Evolutionary conservation across 2,329 filamentous ascomycete species (phyloP).

Genomic region (Cytospora paraplurivora): DNA sequence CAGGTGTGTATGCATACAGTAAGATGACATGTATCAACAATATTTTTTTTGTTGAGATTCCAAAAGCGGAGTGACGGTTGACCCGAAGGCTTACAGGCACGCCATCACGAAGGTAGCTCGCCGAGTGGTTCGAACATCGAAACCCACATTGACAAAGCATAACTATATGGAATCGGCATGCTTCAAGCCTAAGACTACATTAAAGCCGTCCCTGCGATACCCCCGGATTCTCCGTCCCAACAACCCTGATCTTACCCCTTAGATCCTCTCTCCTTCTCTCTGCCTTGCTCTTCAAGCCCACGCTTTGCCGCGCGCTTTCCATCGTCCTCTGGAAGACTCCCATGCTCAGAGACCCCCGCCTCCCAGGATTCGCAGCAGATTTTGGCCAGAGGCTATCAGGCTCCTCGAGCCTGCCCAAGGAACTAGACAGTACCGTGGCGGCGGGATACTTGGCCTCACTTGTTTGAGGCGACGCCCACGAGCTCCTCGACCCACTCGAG

Average conservation of each 20-base stretch:
- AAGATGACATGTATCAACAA: not conserved
- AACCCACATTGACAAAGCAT: not conserved
- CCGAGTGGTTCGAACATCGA: not conserved
- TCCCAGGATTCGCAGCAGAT: not conserved
- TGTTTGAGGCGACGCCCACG: constrained; percentile 1
- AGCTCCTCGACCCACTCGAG: constrained; percentile 3
- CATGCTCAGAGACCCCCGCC: not conserved
- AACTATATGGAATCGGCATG: not conserved
- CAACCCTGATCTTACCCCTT: constrained; percentile 20
- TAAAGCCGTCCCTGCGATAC: not conserved
- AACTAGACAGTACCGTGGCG: not conserved
- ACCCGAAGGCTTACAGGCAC: not conserved
- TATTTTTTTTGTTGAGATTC: not conserved
- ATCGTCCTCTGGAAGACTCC: constrained; percentile 26
- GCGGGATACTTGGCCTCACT: not conserved
- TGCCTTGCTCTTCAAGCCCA: constrained; percentile 13
- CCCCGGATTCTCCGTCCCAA: not conserved
- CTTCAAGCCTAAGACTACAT: not conserved
- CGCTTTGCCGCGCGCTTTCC: constrained; percentile 20
- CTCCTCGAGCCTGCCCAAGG: not conserved
- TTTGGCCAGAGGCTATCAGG: not conserved
- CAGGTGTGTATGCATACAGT: too few species aligned
- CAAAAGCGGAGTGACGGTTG: not conserved
- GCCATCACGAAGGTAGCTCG: too few species aligned
- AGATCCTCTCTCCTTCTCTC: constrained; percentile 22